phyloP scores from a whole-genome alignment of 1,139 yeast genomes.

The Candida sp. region DNA sequence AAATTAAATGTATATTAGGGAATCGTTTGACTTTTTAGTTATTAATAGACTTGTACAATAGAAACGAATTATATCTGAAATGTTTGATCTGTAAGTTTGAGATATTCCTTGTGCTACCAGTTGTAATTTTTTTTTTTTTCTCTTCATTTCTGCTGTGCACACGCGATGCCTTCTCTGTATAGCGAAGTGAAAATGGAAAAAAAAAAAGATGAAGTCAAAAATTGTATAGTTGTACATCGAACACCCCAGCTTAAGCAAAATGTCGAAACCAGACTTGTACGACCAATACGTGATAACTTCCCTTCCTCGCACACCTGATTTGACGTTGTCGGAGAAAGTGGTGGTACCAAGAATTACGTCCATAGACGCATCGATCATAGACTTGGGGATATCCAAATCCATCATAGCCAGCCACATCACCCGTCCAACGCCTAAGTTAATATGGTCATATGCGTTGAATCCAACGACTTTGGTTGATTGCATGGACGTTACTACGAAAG shows the following conservation, averaged over 20 bases:
- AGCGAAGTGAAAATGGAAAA: background rate
- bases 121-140: background rate
- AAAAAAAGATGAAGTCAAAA: background rate
- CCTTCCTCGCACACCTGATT: conserved; percentile 45
- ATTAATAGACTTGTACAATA: background rate
- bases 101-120: background rate
- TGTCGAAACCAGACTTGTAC: conserved; percentile 12
- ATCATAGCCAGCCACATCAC: conserved; percentile 72
- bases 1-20: conserved; percentile 3
- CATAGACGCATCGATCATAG: conserved; percentile 34
- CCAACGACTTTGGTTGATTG: conserved; percentile 58
- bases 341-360: conserved; percentile 32
- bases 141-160: too few species aligned
- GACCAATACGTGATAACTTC: conserved; percentile 38
- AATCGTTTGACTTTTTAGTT: background rate
- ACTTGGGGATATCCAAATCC: conserved; percentile 79
- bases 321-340: conserved; percentile 31
- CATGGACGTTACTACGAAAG: conserved; percentile 32
- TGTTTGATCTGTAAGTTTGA: background rate
- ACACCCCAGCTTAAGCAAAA: background rate
- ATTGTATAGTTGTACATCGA: background rate
- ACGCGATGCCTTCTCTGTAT: background rate
- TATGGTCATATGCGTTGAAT: conserved; percentile 75
- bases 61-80: background rate
- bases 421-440: conserved; percentile 80